Percentiles rank a stretch among this genome's conserved stretches.
Evolutionary conservation across 495 filamentous ascomycete species (phyloP).

Genomic region (Umbilicaria muhlenbergii): DNA sequence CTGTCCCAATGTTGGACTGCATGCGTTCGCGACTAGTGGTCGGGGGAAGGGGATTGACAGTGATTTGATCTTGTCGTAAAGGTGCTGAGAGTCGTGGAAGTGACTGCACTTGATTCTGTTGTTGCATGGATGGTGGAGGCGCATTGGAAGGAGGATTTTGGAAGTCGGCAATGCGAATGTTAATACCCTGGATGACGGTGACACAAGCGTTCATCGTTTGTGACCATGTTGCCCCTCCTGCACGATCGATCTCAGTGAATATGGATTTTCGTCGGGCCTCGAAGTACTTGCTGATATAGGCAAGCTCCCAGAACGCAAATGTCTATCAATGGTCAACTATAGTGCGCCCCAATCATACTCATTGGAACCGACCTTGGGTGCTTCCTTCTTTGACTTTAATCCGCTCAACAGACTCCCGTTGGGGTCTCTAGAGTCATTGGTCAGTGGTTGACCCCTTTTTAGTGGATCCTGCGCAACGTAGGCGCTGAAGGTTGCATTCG

Average conservation of each 20-base stretch:
- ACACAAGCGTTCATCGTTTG: conserved; percentile 57
- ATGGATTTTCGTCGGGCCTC: conserved; percentile 62
- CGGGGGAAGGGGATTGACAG: conserved; percentile 29
- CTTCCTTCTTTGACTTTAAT: conserved; percentile 54
- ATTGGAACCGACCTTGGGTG: conserved; percentile 33
- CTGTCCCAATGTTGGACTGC: conserved; percentile 34
- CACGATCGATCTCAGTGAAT: conserved; percentile 79
- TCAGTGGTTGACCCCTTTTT: conserved; percentile 71
- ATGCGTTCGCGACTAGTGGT: conserved; percentile 32
- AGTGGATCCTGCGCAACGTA: conserved; percentile 69
- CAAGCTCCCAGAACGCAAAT: conserved; percentile 87
- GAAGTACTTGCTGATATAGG: conserved; percentile 58
- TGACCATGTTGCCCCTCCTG: conserved; percentile 61
- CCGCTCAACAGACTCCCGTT: conserved; percentile 82
- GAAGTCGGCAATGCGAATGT: conserved; percentile 42
- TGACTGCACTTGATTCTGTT: conserved; percentile 21
- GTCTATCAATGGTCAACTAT: conserved; percentile 26
- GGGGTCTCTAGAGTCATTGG: conserved; percentile 69
- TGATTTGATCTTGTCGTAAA: conserved; percentile 44
- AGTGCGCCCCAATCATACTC: not conserved
- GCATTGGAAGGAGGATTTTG: conserved; percentile 30
- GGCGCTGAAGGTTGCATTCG: conserved; percentile 58
- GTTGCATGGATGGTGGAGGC: conserved; percentile 14
- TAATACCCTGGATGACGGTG: conserved; percentile 46
- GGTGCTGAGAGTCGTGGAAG: conserved; percentile 36